phyloP scores from a whole-genome alignment of 331 rosid species.

The Prunus yedoensis region DNA sequence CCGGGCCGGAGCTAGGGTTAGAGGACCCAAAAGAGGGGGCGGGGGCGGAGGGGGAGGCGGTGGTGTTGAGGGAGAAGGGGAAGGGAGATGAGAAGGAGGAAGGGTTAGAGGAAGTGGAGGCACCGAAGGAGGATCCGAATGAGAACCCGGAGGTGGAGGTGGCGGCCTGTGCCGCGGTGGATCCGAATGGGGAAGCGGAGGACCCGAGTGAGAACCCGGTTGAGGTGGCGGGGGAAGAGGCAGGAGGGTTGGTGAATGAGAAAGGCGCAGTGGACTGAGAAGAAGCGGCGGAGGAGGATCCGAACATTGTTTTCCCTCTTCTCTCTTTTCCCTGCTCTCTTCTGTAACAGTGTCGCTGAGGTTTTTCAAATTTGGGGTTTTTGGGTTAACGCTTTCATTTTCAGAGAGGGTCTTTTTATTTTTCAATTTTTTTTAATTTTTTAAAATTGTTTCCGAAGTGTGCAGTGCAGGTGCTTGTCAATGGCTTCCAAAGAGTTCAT shows the following conservation, averaged over 20 bases:
- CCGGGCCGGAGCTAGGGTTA: constrained; percentile 27
- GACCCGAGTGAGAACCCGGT: neutral
- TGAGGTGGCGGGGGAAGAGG: neutral
- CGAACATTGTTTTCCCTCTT: constrained; percentile 36
- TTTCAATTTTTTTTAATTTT: too few species aligned
- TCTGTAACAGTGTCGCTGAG: neutral
- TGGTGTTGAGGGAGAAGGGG: neutral
- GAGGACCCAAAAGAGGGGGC: constrained; percentile 17
- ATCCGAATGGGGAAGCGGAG: constrained; percentile 27
- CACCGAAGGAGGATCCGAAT: constrained; percentile 35
- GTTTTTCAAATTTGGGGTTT: constrained; percentile 2
- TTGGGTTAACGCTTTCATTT: neutral
- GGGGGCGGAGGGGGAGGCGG: constrained; percentile 21
- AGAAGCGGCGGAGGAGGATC: constrained; percentile 23
- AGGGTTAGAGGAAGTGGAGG: constrained; percentile 20
- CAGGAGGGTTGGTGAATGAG: constrained; percentile 16
- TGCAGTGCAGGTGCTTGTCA: too few species aligned
- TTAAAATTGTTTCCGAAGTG: too few species aligned
- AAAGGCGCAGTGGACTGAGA: constrained; percentile 18
- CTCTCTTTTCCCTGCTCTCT: neutral
- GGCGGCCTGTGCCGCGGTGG: constrained; percentile 27
- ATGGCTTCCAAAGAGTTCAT: too few species aligned
- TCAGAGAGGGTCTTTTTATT: too few species aligned
- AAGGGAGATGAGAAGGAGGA: constrained; percentile 18
- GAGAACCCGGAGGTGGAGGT: constrained; percentile 24